Evolutionary conservation across 352 stramenopile species (phyloP), one percentile per base, ranked within the genome.

Genomic region (Globisporangium ultimum): DNA sequence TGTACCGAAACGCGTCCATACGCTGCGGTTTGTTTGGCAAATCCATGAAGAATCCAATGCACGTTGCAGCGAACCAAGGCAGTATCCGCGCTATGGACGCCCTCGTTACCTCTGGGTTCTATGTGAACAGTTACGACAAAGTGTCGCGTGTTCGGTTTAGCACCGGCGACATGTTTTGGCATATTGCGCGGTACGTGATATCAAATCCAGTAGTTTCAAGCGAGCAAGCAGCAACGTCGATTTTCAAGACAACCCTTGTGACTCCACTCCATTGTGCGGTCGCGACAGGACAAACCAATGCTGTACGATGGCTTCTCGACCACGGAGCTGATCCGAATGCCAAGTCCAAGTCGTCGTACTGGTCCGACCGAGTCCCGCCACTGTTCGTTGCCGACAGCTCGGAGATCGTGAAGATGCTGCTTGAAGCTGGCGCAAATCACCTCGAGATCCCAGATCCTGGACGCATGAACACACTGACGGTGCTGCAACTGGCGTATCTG

Each of bases 31-130:
- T 86, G 5, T 91, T 93, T 38, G 74, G 73, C 43, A 69, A 70
- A 24, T 91, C 81, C 22, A 85, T 85, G 55, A 93, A 93, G 70
- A 93, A 93, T 52, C 84, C 84, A 8, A 62, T 93, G 36, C 84
- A 93, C 51, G 67, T 84, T 17, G 84, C 84, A 3, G 76, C 81
- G 10, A 80, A 85, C 56, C 58, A 79, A 15, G 80, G 82, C 56
- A 85, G 91, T 61, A 65, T 88, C 17, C 63, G 72, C 38, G 77
- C 79, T 20, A 69, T 91, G 21, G 66, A 80, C 10, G 46, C 84
- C 49, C 66, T 93, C 12, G 21, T 79, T 2, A 51, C 73, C 4
- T 74, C 76, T 18, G 78, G 79, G 0, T 87, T 93, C 52, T 57
- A 72, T 12, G 62, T 91, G 6, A 81, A 91, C 43, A 76, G 74